A percentile compares a stretch with the other conserved stretches of the same genome.
Conservation (phyloP, 208 protist species). For the Trypanosomatidae sp. region DNA sequence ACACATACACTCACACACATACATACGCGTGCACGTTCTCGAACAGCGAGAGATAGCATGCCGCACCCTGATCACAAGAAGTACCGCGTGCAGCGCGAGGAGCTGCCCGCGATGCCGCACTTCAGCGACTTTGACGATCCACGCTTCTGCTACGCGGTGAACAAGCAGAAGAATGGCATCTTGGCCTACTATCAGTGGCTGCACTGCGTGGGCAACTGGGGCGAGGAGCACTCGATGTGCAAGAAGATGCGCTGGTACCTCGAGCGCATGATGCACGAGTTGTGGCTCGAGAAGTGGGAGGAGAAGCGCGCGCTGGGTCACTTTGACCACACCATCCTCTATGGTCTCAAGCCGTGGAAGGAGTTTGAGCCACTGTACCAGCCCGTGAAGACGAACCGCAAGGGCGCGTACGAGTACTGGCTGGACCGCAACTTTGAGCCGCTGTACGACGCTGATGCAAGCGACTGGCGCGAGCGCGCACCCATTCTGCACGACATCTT, state of each 20-base stretch:
- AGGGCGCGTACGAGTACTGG: conserved; percentile 86
- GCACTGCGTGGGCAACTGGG: conserved; percentile 87
- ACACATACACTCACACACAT: conserved; percentile 1
- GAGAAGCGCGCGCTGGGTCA: conserved; percentile 79
- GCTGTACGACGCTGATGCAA: conserved; percentile 60
- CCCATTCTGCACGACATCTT: conserved; percentile 84
- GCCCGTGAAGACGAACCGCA: conserved; percentile 81
- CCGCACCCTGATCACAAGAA: conserved; percentile 73
- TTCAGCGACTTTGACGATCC: conserved; percentile 84
- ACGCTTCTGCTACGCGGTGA: conserved; percentile 40
- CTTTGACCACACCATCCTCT: conserved; percentile 80
- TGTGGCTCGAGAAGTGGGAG: conserved; percentile 82
- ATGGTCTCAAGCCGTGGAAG: conserved; percentile 80
- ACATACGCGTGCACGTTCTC: too few relatives aligned
- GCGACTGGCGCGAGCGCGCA: conserved; percentile 72
- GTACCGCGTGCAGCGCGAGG: conserved; percentile 76
- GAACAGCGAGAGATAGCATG: too few relatives aligned
- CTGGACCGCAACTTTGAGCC: conserved; percentile 75
- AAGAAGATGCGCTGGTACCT: conserved; percentile 88
- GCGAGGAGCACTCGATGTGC: conserved; percentile 86
- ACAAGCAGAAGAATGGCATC: conserved; percentile 85
- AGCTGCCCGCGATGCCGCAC: conserved; percentile 60
- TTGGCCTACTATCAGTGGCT: conserved; percentile 86
- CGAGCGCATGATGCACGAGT: conserved; percentile 84
- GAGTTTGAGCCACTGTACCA: conserved; percentile 85